Evolutionary conservation across 257 asterid genomes (phyloP).

Genomic region (Verbena officinalis): DNA sequence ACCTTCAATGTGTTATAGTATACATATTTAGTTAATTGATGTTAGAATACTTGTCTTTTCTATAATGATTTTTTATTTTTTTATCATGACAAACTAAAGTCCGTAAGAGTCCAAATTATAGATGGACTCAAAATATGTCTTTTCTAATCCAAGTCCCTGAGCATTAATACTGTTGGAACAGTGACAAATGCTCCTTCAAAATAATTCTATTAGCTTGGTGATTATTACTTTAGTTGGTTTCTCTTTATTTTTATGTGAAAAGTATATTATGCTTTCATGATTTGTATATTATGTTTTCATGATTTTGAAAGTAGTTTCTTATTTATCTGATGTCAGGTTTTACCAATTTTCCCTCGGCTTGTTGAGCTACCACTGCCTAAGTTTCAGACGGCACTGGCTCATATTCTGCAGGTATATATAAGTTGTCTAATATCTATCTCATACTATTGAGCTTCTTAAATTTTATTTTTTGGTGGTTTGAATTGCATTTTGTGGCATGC

Average conservation of each 20-base stretch:
- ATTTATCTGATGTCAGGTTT: constrained; percentile 58
- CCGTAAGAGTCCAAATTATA: too few species aligned
- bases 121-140: background rate
- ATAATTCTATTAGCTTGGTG: background rate
- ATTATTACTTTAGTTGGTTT: constrained; percentile 6
- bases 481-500: constrained; percentile 15
- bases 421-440: constrained; percentile 16
- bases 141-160: background rate
- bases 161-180: constrained; percentile 18
- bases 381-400: constrained; percentile 97
- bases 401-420: constrained; percentile 76
- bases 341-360: constrained; percentile 89
- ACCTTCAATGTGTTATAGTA: background rate
- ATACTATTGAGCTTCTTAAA: background rate
- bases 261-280: background rate
- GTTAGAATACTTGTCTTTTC: too few species aligned
- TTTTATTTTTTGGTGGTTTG: constrained; percentile 5
- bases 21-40: too few species aligned
- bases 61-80: too few species aligned
- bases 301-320: constrained; percentile 10
- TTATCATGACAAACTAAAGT: too few species aligned
- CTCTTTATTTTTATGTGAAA: background rate
- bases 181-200: constrained; percentile 2
- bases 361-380: constrained; percentile 86
- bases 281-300: too few species aligned